Conservation (phyloP, 345 rosid species). For the Moricandia moricandioides region DNA sequence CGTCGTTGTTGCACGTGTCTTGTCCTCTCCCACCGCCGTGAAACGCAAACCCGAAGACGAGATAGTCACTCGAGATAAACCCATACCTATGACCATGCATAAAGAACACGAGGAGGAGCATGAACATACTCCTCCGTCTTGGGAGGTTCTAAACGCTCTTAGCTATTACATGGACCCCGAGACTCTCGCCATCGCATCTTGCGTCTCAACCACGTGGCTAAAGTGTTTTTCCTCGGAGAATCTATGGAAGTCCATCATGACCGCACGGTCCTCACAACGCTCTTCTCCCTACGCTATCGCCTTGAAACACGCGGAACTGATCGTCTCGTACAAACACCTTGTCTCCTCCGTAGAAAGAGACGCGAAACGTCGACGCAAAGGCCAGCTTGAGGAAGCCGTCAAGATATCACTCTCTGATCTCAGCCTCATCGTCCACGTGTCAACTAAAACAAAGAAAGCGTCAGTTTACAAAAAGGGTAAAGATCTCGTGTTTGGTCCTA, state of each 20-base stretch:
- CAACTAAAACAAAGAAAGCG: neutral
- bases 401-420: conserved; percentile 21
- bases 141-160: conserved; percentile 10
- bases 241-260: conserved; percentile 11
- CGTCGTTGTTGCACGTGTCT: neutral
- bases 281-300: neutral
- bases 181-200: conserved; percentile 17
- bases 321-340: conserved; percentile 2
- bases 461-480: neutral
- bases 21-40: neutral
- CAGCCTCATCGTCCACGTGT: conserved; percentile 16
- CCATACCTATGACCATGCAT: neutral
- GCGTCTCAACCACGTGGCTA: conserved; percentile 26
- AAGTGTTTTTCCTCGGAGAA: conserved; percentile 14
- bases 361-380: conserved; percentile 25
- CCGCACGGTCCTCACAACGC: neutral
- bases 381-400: neutral
- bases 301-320: neutral
- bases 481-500: conserved; percentile 3
- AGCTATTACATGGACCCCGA: conserved; percentile 15
- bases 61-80: neutral
- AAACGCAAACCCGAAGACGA: conserved; percentile 3
- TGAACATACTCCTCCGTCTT: neutral
- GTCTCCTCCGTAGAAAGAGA: neutral
- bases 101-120: neutral